These are phyloP conservation scores for Botrytis elliptica DNA, from an alignment of 2,329 filamentous ascomycete species.

Conservation along the genomic window DNA sequence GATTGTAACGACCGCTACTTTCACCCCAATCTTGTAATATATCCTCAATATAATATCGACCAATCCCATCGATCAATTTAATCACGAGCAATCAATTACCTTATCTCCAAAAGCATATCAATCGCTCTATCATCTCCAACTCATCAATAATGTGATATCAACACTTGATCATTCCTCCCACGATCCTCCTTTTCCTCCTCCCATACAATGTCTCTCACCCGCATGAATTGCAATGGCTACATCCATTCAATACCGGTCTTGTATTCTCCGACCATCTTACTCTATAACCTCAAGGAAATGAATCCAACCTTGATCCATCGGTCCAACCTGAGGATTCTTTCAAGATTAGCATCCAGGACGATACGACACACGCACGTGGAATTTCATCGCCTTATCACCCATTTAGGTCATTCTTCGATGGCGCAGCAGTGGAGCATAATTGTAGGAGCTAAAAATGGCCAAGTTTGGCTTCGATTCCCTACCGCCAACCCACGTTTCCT, in stretches of 20 bases:
- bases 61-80: background rate
- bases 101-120: background rate
- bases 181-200: conserved; percentile 1
- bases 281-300: background rate
- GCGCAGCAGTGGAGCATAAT: conserved; percentile 11
- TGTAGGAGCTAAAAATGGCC: conserved; percentile 1
- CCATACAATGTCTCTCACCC: conserved; percentile 2
- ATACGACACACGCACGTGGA: conserved; percentile 12
- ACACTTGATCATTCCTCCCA: background rate
- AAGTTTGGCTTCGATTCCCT: conserved; percentile 1
- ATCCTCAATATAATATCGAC: background rate
- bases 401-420: background rate
- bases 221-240: conserved; percentile 4
- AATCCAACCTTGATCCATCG: background rate
- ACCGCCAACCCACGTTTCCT: background rate
- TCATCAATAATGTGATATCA: background rate
- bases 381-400: background rate
- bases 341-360: background rate
- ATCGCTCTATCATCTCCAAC: background rate
- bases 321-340: background rate
- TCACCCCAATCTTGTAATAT: background rate
- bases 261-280: conserved; percentile 6
- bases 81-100: too few species aligned
- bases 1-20: background rate
- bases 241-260: conserved; percentile 18